Evolutionary conservation across 2,329 filamentous ascomycete species (phyloP), one percentile per base, ranked within the genome.

Genomic region (Hortaea sp.): DNA sequence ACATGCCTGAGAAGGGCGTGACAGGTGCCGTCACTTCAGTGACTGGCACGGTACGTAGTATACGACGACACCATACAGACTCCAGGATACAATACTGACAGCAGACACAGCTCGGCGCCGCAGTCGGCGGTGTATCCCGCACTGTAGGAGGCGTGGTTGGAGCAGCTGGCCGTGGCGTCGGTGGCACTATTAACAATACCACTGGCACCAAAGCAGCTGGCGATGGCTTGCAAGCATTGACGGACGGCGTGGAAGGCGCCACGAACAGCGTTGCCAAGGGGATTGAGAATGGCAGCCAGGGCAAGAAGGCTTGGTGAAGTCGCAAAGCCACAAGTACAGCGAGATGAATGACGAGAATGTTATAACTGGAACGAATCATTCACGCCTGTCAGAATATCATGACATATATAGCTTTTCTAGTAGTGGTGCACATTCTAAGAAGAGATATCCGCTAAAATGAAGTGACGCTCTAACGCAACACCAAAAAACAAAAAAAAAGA

Each of bases 21-120:
- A 73, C 72, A 1, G 72, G 71, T 42, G 72, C 73, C 46, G 68
- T 75, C 45, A 76, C 74, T 53, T 75, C 75, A 53, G 73, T 76
- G 42, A 77, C 74, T 5, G 75, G 71, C 1, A 76, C 75, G 1
- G 60, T 77, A 48, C 41, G 50, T 47, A 20, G 11, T 13, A 20
- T 20, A 20, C 20, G 20, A 20, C 20, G 20, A 4, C 20, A 4
- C 20, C 2, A 20, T 20, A 20, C 32, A 10, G 10, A 35, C 32
- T 35, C 38, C 20, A 4, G 20, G 20, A 20, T 20, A 20, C 20
- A 20, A 20, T 20, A 20, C 20, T 20, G 20, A 20, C 20, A 20
- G 20, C 28, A 34, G 5, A 2, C 29, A 40, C 29, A 51, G 53
- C 45, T 55, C 28, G 74, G 74, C 40, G 77, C 76, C 57, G 73